Evolutionary conservation across 164 flowering plant species (phyloP).

Genomic region (Chimonanthus praecox): DNA sequence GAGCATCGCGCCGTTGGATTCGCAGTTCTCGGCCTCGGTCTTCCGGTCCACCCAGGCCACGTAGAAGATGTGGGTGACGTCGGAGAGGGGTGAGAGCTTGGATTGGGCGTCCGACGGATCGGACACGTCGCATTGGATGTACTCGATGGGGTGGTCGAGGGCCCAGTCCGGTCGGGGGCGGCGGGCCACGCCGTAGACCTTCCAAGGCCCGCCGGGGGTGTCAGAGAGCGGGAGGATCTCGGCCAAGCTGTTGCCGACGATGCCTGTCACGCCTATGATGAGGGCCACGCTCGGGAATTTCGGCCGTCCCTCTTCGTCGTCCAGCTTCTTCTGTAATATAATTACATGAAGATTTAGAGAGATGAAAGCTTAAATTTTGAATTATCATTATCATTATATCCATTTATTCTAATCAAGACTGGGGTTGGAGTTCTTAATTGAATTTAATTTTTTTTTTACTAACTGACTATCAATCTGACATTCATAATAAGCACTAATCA

Average conservation of each 20-base stretch:
- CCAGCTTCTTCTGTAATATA: constrained; percentile 45
- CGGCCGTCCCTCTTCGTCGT: constrained; percentile 37
- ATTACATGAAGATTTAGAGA: neutral
- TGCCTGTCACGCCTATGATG: constrained; percentile 72
- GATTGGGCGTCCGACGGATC: constrained; percentile 33
- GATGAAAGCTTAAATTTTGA: neutral
- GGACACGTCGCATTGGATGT: constrained; percentile 72
- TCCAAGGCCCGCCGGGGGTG: constrained; percentile 91
- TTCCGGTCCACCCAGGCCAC: too few relatives aligned
- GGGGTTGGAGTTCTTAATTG: neutral
- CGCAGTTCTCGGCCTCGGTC: neutral
- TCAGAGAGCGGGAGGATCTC: constrained; percentile 74
- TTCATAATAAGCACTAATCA: neutral
- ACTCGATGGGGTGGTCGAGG: constrained; percentile 50
- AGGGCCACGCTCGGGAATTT: constrained; percentile 52
- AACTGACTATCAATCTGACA: too few relatives aligned
- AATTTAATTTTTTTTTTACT: too few relatives aligned
- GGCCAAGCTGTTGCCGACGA: constrained; percentile 79
- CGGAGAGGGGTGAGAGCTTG: constrained; percentile 39
- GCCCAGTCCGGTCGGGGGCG: constrained; percentile 59
- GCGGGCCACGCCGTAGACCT: constrained; percentile 73
- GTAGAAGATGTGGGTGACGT: constrained; percentile 24
- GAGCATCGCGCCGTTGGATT: constrained; percentile 3
- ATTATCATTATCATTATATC: too few relatives aligned
- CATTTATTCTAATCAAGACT: neutral